Conservation (phyloP, 2,329 filamentous ascomycete genomes). For the Pseudogymnoascus pannorum region DNA sequence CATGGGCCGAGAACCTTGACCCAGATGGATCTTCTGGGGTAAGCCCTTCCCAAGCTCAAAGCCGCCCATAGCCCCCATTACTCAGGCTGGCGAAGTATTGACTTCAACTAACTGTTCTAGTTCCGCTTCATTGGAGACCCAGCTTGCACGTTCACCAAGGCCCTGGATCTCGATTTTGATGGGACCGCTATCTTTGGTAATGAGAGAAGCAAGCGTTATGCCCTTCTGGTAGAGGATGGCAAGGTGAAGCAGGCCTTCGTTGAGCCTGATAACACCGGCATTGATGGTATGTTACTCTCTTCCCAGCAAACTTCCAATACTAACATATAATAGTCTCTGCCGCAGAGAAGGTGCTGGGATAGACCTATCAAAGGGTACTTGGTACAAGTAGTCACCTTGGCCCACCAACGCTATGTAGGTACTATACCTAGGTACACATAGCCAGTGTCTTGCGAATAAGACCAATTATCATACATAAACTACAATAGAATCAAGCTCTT, state of each 20-base stretch:
- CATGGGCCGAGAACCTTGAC: slow-evolving; percentile 74
- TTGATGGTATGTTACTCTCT: slow-evolving; percentile 39
- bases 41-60: slow-evolving; percentile 33
- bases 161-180: slow-evolving; percentile 77
- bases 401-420: background rate
- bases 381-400: background rate
- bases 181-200: slow-evolving; percentile 72
- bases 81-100: background rate
- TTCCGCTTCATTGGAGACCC: slow-evolving; percentile 87
- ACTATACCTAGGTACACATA: background rate
- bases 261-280: slow-evolving; percentile 82
- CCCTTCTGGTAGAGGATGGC: slow-evolving; percentile 73
- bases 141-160: slow-evolving; percentile 69
- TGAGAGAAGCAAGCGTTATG: slow-evolving; percentile 79
- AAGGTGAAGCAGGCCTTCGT: slow-evolving; percentile 75
- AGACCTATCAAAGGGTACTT: background rate
- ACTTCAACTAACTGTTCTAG: slow-evolving; percentile 36
- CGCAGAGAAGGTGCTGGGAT: slow-evolving; percentile 42
- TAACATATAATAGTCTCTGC: slow-evolving; percentile 34
- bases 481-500: background rate
- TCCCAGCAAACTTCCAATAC: background rate
- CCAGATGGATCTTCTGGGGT: slow-evolving; percentile 68
- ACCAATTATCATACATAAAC: background rate
- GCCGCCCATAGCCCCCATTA: background rate
- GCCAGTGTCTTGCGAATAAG: background rate